Evolutionary conservation across 2,329 filamentous ascomycete species (phyloP), one percentile per base, ranked within the genome.

Genomic region (Neofusicoccum cordaticola): DNA sequence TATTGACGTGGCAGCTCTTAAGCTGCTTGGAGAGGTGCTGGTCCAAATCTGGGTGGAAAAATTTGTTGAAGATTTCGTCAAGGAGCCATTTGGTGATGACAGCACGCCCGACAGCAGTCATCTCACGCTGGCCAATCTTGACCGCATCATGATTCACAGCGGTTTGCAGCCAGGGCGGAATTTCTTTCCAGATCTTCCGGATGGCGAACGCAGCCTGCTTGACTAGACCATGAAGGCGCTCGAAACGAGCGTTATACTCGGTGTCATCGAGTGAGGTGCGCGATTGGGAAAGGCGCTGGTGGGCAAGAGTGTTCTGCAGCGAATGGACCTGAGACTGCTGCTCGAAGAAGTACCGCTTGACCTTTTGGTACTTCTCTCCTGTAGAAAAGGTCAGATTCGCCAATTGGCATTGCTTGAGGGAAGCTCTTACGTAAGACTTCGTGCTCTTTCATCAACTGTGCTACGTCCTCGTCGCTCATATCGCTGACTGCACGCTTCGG

Each of bases 341-440:
- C 68, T 98, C 95, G 76, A 98, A 98, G 76, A 97, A 99, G 71
- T 97, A 91, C 64, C 93, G 89, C 82, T 99, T 99, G 65, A 99
- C 94, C 75, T 97, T 97, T 77, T 96, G 96, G 77, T 99, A 99
- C 81, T 99, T 99, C 69, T 87, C 88, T 73, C 95, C 93, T 97
- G 61, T 66, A 51, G 35, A 35, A 42, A 37, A 56, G 66, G 65
- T 41, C 48, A 65, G 5, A 27, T n/a, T 42, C 37, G n/a, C 17
- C 8, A 34, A 22, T 68, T 50, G 22, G 41, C 19, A 48, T 69
- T 80, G 11, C 6, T 13, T 15, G 12, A 15, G 31, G 12, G 7
- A 11, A 22, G 2, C 11, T 12, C 56, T 76, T 73, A 83, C 81
- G 79, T 66, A 83, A 71, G 65, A 82, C 78, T 56, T 82, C 82